Evolutionary conservation across 495 filamentous ascomycete species (phyloP), one percentile per base, ranked within the genome.

Genomic region (Chaetomium fimeti): DNA sequence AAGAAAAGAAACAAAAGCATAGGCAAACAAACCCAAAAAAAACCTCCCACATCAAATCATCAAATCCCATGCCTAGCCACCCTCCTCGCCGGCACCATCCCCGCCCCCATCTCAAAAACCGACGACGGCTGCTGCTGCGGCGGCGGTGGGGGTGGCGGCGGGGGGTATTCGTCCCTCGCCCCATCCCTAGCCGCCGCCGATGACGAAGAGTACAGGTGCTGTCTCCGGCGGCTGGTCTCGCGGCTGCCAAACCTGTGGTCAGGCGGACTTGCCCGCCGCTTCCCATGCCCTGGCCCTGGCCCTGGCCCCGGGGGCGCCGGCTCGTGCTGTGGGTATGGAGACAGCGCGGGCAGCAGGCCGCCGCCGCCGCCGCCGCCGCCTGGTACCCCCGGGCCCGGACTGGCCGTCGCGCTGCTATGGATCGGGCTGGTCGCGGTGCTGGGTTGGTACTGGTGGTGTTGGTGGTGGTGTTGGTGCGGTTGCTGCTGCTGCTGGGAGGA

Each of bases 151-250:
- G 48, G 47, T 25, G 20, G 20, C 12, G 47, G 5, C 27, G 48
- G 22, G 6, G 27, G 27, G 32, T 53, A 53, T 18, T n/a, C 51
- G 4, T 9, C 51, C 15, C 49, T 6, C 13, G 8, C 24, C 11
- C 27, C 27, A 32, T 27, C 51, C 3, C 51, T 0, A 2, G 16
- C 45, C 5, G 18, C 45, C 20, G 16, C 8, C 8, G 27, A 3
- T 2, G 24, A 55, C 4, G 27, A 55, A 16, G 18, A 20, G 13
- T 51, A 71, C 27, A 69, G 68, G 36, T 79, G 70, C 28, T 82
- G 79, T 57, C 81, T 71, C 36, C 81, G 72, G 18, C 81, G 73
- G 57, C 68, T 80, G 53, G 78, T 71, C 27, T 82, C 81, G 42
- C 78, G 75, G 13, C 53, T 20, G 24, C 16, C 28, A 27, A 5